These are phyloP conservation scores for Diaporthe ilicicola DNA, from an alignment of 2,329 filamentous ascomycete species.

Conservation along the genomic window DNA sequence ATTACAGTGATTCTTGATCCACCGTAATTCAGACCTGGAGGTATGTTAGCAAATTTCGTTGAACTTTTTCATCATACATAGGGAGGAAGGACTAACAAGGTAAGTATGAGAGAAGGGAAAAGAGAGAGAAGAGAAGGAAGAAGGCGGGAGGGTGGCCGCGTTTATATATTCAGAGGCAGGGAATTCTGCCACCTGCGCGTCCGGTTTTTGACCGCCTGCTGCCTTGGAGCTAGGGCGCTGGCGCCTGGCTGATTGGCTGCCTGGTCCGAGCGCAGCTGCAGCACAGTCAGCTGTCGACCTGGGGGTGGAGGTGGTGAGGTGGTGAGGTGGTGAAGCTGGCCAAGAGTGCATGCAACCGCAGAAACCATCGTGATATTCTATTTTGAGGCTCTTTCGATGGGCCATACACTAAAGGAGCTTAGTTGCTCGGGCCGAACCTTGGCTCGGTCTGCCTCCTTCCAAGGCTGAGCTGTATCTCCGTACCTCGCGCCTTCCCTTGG, in stretches of 20 bases:
- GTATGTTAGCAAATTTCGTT: no score
- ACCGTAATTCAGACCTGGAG: conserved; percentile 37
- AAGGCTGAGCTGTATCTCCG: neutral
- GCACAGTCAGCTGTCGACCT: neutral
- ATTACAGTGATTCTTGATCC: conserved; percentile 53
- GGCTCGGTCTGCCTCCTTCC: neutral
- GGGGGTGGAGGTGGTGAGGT: neutral
- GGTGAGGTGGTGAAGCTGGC: neutral
- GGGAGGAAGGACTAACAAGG: no score
- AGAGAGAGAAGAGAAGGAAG: neutral
- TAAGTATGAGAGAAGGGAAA: conserved; percentile 30
- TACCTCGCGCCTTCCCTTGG: neutral
- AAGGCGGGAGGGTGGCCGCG: conserved; percentile 6
- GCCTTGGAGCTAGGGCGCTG: neutral
- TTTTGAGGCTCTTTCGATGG: neutral
- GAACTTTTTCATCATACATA: no score
- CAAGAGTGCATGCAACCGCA: neutral
- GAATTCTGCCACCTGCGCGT: conserved; percentile 22
- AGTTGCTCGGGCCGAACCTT: neutral
- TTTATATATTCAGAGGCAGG: conserved; percentile 16
- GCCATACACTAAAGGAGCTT: neutral
- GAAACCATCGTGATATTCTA: neutral
- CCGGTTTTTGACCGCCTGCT: conserved; percentile 10
- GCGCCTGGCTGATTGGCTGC: neutral
- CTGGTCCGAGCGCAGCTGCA: neutral